These are phyloP conservation scores for Lophiotrema nucula DNA, from an alignment of 495 filamentous ascomycete species.

Conservation along the genomic window DNA sequence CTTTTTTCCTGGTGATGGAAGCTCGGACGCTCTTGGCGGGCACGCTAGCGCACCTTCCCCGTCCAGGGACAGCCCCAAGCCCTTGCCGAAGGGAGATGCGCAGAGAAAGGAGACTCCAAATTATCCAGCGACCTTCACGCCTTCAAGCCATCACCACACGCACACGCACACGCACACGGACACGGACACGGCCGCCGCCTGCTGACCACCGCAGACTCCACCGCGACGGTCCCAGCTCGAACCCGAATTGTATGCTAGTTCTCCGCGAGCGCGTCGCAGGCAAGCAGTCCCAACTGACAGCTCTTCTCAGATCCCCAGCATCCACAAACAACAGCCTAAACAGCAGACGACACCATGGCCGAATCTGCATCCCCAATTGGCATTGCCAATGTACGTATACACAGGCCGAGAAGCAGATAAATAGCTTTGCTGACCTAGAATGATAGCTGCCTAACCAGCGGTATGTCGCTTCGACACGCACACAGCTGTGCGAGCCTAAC, in stretches of 20 bases:
- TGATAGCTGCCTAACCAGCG: slow-evolving; percentile 83
- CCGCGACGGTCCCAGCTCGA: not conserved
- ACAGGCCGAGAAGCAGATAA: too few species aligned
- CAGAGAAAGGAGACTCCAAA: slow-evolving; percentile 37
- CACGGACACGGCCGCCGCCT: slow-evolving; percentile 1
- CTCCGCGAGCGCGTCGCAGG: not conserved
- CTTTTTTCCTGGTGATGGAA: slow-evolving; percentile 23
- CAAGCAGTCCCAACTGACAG: not conserved
- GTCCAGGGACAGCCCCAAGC: slow-evolving; percentile 24
- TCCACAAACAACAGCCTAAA: slow-evolving; percentile 3
- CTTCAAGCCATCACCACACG: slow-evolving; percentile 7
- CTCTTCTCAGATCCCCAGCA: not conserved
- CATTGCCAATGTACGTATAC: slow-evolving; percentile 88
- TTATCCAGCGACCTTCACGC: slow-evolving; percentile 32
- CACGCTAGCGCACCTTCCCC: slow-evolving; percentile 31
- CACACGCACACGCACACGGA: not conserved
- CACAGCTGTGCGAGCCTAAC: slow-evolving; percentile 34
- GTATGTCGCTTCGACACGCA: slow-evolving; percentile 44
- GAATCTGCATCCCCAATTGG: slow-evolving; percentile 94
- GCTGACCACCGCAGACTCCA: not conserved
- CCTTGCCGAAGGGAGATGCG: slow-evolving; percentile 33
- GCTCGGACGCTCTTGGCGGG: not conserved
- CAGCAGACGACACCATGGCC: slow-evolving; percentile 52
- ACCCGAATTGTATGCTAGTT: slow-evolving; percentile 4
- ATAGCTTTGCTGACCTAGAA: slow-evolving; percentile 29